Evolutionary conservation across 176 grass and related monocot species (phyloP), one percentile per base, ranked within the genome.

Genomic region (Cenchrus fungigraminus): DNA sequence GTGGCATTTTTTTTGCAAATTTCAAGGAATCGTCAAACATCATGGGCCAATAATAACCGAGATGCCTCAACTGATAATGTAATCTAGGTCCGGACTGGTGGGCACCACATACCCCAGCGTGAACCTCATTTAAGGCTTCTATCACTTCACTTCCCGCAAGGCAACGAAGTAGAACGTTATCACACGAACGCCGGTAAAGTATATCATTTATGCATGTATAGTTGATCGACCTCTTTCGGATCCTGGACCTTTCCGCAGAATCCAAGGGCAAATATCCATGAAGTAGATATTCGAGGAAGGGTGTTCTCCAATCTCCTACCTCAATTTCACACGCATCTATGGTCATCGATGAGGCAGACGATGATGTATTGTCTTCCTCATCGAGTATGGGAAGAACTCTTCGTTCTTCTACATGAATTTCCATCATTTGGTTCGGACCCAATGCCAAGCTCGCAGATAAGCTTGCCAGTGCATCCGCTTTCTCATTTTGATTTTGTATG

Each of bases 161-260:
- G 32, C 65, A 81, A 0, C 12, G 32, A 1, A 81, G 4, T 5
- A 81, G 11, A 0, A 81, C 70, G 0, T 12, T 32, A 1, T 70
- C 20, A 1, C 54, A 12, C 0, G 79, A 44, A 1, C 37, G n/a
- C 0, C 37, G 13, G 28, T 71, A 71, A 0, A 82, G 10, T 0
- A 20, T 31, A 0, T 71, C 52, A 31, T 82, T 59, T 31, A 71
- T 71, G 0, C 79, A 82, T 12, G 51, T 82, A 10, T 82, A 82
- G 0, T 70, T 42, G 2, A 70, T 5, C 2, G 53, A 45, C 2
- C 79, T 58, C 6, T 54, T 71, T 11, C 16, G 4, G 5, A 82
- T 0, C 2, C 51, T 58, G 19, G 51, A 45, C 13, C 52, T 82
- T 58, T 82, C n/a, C 0, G 7, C 2, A 1, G 52, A 55, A 17